Percentiles rank a stretch among this genome's conserved stretches.
Conservation (phyloP, 805 yeast genomes). For the Monosporozyma unispora region DNA sequence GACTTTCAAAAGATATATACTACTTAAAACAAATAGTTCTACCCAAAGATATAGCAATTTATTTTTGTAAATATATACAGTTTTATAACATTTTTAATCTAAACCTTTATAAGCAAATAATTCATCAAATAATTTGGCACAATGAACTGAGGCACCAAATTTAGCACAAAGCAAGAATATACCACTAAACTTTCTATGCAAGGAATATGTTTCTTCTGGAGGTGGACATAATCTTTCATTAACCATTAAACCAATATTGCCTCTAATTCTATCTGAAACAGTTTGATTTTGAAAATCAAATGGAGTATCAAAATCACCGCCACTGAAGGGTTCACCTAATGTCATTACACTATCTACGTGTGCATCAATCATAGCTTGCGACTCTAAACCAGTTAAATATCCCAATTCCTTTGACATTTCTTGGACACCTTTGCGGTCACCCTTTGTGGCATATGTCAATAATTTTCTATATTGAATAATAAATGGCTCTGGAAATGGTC, state of each 20-base stretch:
- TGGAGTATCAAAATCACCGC: slow-evolving; percentile 26
- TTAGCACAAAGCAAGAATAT: slow-evolving; percentile 85
- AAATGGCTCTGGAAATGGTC: slow-evolving; percentile 65
- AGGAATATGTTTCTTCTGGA: slow-evolving; percentile 95
- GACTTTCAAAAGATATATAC: too few species aligned
- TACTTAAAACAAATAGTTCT: too few species aligned
- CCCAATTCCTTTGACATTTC: slow-evolving; percentile 67
- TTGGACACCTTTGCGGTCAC: slow-evolving; percentile 57
- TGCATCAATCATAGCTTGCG: slow-evolving; percentile 78
- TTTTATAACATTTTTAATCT: not conserved
- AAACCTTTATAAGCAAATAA: slow-evolving; percentile 45
- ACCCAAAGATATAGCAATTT: not conserved
- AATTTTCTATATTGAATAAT: slow-evolving; percentile 59
- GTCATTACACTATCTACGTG: slow-evolving; percentile 87
- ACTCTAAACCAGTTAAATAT: slow-evolving; percentile 84
- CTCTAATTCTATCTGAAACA: slow-evolving; percentile 86
- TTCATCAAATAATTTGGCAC: slow-evolving; percentile 66
- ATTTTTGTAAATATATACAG: not conserved
- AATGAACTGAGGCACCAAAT: slow-evolving; percentile 73
- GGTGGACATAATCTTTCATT: slow-evolving; percentile 91
- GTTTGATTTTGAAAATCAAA: slow-evolving; percentile 80
- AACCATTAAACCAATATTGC: slow-evolving; percentile 81
- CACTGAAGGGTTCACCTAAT: slow-evolving; percentile 86
- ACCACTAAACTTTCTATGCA: slow-evolving; percentile 92
- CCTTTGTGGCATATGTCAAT: slow-evolving; percentile 62